Evolutionary conservation across 1,139 yeast species (phyloP).

Genomic region (Zygosaccharomyces sapae): DNA sequence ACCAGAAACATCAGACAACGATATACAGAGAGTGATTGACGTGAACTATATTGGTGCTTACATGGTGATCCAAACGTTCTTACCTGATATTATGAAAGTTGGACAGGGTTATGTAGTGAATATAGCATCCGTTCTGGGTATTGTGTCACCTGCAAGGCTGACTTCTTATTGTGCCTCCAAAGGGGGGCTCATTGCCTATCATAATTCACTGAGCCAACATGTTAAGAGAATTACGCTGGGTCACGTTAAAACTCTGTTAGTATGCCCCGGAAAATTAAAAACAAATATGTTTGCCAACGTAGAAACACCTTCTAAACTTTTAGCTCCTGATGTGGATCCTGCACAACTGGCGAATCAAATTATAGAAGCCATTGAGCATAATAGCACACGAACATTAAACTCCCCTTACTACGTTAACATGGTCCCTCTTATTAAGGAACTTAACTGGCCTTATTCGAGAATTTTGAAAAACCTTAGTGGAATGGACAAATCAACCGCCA

Average conservation of each 20-base stretch:
- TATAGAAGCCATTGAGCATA: conserved; percentile 53
- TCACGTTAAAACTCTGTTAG: conserved; percentile 58
- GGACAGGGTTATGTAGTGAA: conserved; percentile 75
- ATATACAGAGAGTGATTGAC: conserved; percentile 56
- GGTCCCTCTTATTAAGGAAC: conserved; percentile 63
- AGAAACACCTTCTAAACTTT: conserved; percentile 59
- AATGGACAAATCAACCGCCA: conserved; percentile 30
- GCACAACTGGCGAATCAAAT: conserved; percentile 56
- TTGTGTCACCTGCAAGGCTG: conserved; percentile 75
- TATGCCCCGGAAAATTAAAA: conserved; percentile 82
- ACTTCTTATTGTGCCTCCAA: conserved; percentile 86
- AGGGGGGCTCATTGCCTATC: conserved; percentile 78
- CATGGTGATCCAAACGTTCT: conserved; percentile 61
- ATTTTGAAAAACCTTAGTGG: conserved; percentile 27
- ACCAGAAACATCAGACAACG: conserved; percentile 49
- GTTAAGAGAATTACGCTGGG: conserved; percentile 49
- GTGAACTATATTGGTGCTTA: conserved; percentile 69
- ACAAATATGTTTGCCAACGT: conserved; percentile 72
- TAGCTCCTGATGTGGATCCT: conserved; percentile 83
- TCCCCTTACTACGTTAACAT: conserved; percentile 73
- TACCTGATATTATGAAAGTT: conserved; percentile 64
- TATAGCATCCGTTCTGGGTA: conserved; percentile 78
- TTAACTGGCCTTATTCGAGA: conserved; percentile 65
- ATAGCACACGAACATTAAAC: conserved; percentile 64
- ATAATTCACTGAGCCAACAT: conserved; percentile 65